Base-by-base conservation (phyloP, 768 basidiomycete genomes). In the Suillus lakei region DNA sequence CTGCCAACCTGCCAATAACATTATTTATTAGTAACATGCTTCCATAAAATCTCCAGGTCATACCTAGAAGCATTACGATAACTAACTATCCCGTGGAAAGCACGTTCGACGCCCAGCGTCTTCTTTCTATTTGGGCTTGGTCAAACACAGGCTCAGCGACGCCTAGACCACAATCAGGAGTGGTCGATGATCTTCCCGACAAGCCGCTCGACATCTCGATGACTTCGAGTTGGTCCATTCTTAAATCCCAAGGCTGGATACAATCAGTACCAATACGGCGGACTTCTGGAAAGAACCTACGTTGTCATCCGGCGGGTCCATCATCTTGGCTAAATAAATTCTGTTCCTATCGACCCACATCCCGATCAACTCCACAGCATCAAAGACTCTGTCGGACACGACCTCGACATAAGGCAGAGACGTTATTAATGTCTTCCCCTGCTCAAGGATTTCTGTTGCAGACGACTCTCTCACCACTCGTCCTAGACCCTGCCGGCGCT, bases 351-450 rank as follows among this genome's bases (percentile, higher is more conserved):
- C 55, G n/a, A 56, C 7, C 55, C 55, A 36, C 34, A 56, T 23
- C 6, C n/a, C 54, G 13, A 55, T 7, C n/a, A 34, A n/a, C n/a
- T 36, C 34, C 4, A 16, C 1, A 9, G 13, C 2, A 56, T 18
- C 26, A 26, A 62, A 28, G 23, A 39, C 21, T 34, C 51, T 55
- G 26, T 62, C 51, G 15, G 50, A 55, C 8, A 41, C 62, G 12
- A 50, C 30, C 48, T 58, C 39, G 26, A 46, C 55, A 44, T 64
- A 64, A 30, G 54, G 55, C 32, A 63, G 34, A 10, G 46, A 64
- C 6, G 55, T 64, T 58, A 4, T 59, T 9, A 64, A 53, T 13
- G 26, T 21, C 15, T 34, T 43, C 5, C 18, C 12, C n/a, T 5
- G 3, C 5, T 5, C 4, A 12, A 5, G 5, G 4, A 21, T 16